Conservation (phyloP, 1,139 yeast species). For the Candida glucosophila region DNA sequence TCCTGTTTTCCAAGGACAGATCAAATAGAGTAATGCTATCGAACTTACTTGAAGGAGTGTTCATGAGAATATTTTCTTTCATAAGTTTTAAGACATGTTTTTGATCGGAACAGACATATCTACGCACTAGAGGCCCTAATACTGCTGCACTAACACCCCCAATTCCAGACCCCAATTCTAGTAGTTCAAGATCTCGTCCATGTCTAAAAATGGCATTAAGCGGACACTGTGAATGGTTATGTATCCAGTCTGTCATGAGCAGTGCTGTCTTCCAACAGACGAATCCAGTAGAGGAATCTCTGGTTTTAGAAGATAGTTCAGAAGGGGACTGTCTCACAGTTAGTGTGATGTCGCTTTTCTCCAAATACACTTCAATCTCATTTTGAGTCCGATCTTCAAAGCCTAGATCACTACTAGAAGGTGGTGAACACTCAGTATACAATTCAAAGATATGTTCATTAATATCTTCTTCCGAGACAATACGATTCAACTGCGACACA, state of each 20-base stretch:
- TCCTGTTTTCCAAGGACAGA: too few relatives aligned
- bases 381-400: conserved; percentile 31
- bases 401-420: conserved; percentile 37
- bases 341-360: conserved; percentile 13
- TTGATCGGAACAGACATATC: conserved; percentile 59
- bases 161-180: conserved; percentile 65
- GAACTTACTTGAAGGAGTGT: background rate
- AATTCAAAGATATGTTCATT: conserved; percentile 41
- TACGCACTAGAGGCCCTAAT: conserved; percentile 26
- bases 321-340: conserved; percentile 34
- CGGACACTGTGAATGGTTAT: conserved; percentile 17
- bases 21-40: conserved; percentile 2
- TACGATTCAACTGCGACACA: too few relatives aligned
- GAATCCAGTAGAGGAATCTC: conserved; percentile 44
- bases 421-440: conserved; percentile 27
- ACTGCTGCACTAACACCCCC: conserved; percentile 47
- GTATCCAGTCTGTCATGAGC: conserved; percentile 45
- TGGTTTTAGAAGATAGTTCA: conserved; percentile 22
- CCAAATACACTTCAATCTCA: conserved; percentile 23
- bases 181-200: conserved; percentile 15
- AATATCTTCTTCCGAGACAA: too few relatives aligned
- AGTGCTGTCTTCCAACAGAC: conserved; percentile 55
- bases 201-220: conserved; percentile 7
- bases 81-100: conserved; percentile 45
- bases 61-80: conserved; percentile 28